Percentiles rank a stretch among this genome's conserved stretches.
phyloP scores from a whole-genome alignment of 352 stramenopile species.

The Globisporangium lucens region DNA sequence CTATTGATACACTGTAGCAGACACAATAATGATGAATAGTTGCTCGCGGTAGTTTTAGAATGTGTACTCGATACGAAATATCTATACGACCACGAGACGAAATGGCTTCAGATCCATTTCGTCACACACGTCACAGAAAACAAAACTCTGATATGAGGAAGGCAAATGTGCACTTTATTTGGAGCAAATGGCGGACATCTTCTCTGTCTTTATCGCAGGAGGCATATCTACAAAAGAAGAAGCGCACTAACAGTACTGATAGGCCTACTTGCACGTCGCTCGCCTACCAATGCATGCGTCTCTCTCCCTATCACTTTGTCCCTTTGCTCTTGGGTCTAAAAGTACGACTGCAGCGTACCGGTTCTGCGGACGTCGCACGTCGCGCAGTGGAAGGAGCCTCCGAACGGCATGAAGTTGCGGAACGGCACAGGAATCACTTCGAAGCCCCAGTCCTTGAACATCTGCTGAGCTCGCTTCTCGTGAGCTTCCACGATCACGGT shows the following conservation, averaged over 20 bases:
- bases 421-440: conserved; percentile 87
- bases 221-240: not conserved
- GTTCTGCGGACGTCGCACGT: conserved; percentile 84
- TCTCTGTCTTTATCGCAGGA: not conserved
- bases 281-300: not conserved
- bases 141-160: not conserved
- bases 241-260: not conserved
- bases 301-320: not conserved
- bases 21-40: not conserved
- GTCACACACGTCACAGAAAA: not conserved
- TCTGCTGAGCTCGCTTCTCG: conserved; percentile 74
- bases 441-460: conserved; percentile 89
- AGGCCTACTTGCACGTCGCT: not conserved
- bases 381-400: conserved; percentile 88
- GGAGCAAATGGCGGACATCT: not conserved
- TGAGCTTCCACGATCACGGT: conserved; percentile 84
- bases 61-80: not conserved
- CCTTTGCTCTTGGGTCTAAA: conserved; percentile 29
- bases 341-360: conserved; percentile 85
- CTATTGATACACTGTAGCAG: not conserved
- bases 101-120: conserved; percentile 3
- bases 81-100: not conserved
- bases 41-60: not conserved
- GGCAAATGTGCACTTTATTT: not conserved
- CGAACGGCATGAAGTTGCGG: conserved; percentile 90